Base-by-base conservation (phyloP, 371 early-diverging fungal genomes). In the Apophysomyces trapeziformis region DNA sequence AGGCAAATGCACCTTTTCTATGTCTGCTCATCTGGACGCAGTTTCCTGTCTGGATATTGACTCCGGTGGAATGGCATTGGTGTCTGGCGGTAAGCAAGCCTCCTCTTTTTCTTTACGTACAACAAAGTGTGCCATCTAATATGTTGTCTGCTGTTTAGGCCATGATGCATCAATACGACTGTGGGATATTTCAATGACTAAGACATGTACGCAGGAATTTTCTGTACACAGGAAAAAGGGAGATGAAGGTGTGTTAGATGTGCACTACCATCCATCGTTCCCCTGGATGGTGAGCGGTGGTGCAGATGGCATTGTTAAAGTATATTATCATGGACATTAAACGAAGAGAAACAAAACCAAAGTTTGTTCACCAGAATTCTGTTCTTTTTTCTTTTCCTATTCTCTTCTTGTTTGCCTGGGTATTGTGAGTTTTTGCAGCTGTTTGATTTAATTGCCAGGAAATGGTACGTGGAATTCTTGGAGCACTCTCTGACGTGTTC, bases 131-230 rank as follows among this genome's bases (percentile, higher is more conserved):
- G 32, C 32, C 58, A 11, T 14, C 54, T n/a, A n/a, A 11, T 9
- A 44, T 11, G 26, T 39, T 58, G 18, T 57, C 61, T 39, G n/a
- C 35, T 46, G 32, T 57, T 46, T 69, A 85, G 91, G 93, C 0
- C 94, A 96, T 77, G 94, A 96, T 73, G 84, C 90, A 46, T 89
- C 92, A 5, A 81, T 94, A 26, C 85, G 93, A 47, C 75, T 91
- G 74, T 96, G 95, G 94, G 93, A 95, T 71, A 75, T 93, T 39
- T 38, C 73, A 58, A 68, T 79, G 16, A 80, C 84, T n/a, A 81
- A 82, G 43, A 68, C 82, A 14, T 93, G 92, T 76, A 66, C 91
- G 16, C 93, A 94, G 71, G 93, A 93, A 71, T 88, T 92, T 66
- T 84, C 89, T 21, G 85, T 92, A 0, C 94, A 94, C 67, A 75